Conservation (phyloP, 2,329 filamentous ascomycete genomes). For the Bipolaris zeicola region DNA sequence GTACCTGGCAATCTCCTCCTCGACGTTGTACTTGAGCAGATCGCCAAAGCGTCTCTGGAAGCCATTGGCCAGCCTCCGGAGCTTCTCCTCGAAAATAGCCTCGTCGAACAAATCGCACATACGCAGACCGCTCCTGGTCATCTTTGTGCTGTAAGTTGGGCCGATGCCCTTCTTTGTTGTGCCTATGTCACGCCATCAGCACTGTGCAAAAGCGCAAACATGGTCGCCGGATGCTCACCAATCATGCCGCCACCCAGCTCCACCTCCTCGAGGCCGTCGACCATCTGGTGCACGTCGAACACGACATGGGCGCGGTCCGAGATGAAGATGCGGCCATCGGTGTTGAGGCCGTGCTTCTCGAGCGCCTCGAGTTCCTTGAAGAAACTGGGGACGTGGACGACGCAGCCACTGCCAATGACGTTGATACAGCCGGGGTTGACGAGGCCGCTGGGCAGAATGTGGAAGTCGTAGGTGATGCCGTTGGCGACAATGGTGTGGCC, state of each 20-base stretch:
- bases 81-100: constrained; percentile 68
- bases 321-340: constrained; percentile 65
- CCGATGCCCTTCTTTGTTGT: constrained; percentile 60
- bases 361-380: constrained; percentile 68
- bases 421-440: constrained; percentile 74
- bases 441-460: constrained; percentile 64
- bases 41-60: constrained; percentile 73
- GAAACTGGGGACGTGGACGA: constrained; percentile 71
- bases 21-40: constrained; percentile 68
- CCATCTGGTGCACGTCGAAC: constrained; percentile 68
- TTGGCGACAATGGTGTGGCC: constrained; percentile 52
- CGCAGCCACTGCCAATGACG: constrained; percentile 69
- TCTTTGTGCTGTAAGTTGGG: constrained; percentile 68
- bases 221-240: constrained; percentile 28
- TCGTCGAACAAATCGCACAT: constrained; percentile 71
- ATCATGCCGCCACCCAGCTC: constrained; percentile 56
- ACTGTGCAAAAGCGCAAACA: not conserved
- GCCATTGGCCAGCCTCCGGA: constrained; percentile 65
- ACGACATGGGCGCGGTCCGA: constrained; percentile 68
- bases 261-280: constrained; percentile 71
- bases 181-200: constrained; percentile 51
- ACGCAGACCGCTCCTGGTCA: constrained; percentile 68
- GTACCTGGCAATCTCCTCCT: constrained; percentile 70
- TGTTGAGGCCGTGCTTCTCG: constrained; percentile 65
- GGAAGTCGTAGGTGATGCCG: constrained; percentile 54